Conservation (phyloP, 306 rosid genomes). For the Prunus mira region DNA sequence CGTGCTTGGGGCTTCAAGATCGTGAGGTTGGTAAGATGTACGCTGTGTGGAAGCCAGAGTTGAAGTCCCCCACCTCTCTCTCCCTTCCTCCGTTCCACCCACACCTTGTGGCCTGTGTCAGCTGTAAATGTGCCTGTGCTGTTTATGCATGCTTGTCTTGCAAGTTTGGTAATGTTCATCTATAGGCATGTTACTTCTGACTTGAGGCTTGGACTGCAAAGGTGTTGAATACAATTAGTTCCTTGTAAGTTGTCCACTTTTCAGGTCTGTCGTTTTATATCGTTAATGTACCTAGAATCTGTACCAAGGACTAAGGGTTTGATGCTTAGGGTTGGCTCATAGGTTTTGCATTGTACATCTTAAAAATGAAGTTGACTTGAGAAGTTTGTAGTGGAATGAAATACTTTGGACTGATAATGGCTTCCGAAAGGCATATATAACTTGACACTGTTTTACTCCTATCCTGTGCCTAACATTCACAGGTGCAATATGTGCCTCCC, state of each 20-base stretch:
- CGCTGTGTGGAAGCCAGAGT: conserved; percentile 3
- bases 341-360: conserved; percentile 41
- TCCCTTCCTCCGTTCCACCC: neutral
- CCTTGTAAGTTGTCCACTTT: conserved; percentile 30
- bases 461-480: neutral
- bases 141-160: conserved; percentile 13
- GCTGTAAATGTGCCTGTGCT: neutral
- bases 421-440: neutral
- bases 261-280: conserved; percentile 22
- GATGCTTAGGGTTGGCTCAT: conserved; percentile 16
- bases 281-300: conserved; percentile 32
- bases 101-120: neutral
- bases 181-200: conserved; percentile 36
- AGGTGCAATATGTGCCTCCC: too few relatives aligned
- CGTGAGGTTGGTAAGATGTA: conserved; percentile 18
- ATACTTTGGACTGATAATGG: neutral
- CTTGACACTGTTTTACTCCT: neutral
- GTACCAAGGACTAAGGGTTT: conserved; percentile 30
- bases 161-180: conserved; percentile 4
- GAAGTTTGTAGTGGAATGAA: neutral
- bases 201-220: conserved; percentile 14
- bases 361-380: conserved; percentile 17
- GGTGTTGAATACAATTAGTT: conserved; percentile 31
- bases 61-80: neutral
- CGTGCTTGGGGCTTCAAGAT: conserved; percentile 27